These are phyloP conservation scores for Senna siamea DNA, from an alignment of 306 rosid genomes.

Conservation along the genomic window DNA sequence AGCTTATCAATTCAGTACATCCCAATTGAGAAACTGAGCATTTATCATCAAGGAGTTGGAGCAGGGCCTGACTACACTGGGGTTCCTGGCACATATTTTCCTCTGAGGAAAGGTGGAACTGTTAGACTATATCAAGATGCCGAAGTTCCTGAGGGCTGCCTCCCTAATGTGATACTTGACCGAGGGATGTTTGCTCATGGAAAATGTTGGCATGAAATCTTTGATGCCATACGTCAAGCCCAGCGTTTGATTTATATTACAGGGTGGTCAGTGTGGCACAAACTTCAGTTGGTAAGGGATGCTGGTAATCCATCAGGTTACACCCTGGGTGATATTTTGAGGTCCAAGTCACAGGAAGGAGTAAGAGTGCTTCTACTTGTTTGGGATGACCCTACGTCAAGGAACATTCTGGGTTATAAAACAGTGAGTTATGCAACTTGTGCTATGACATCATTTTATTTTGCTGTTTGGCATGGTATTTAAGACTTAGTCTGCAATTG, in stretches of 20 bases:
- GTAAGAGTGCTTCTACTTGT: conserved; percentile 95
- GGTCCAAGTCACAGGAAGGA: conserved; percentile 91
- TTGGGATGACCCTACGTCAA: conserved; percentile 98
- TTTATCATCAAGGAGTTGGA: conserved; percentile 83
- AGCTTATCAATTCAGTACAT: conserved; percentile 74
- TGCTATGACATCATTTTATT: conserved; percentile 19
- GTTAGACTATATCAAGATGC: conserved; percentile 97
- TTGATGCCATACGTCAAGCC: conserved; percentile 75
- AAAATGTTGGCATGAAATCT: conserved; percentile 86
- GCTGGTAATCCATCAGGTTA: conserved; percentile 43
- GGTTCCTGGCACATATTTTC: conserved; percentile 94
- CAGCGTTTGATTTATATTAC: conserved; percentile 78
- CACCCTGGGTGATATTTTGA: conserved; percentile 79
- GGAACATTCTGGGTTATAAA: conserved; percentile 82
- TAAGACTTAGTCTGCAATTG: background rate
- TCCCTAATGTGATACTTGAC: conserved; percentile 72
- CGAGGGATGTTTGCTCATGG: conserved; percentile 73
- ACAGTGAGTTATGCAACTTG: conserved; percentile 62
- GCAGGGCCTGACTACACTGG: conserved; percentile 87
- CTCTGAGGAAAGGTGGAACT: conserved; percentile 82
- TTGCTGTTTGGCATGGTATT: conserved; percentile 3
- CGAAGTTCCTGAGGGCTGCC: conserved; percentile 79
- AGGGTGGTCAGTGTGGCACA: conserved; percentile 99
- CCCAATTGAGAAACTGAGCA: conserved; percentile 71
- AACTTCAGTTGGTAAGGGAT: conserved; percentile 78